Conservation (phyloP, 495 filamentous ascomycete genomes). For the Neurospora sp. region DNA sequence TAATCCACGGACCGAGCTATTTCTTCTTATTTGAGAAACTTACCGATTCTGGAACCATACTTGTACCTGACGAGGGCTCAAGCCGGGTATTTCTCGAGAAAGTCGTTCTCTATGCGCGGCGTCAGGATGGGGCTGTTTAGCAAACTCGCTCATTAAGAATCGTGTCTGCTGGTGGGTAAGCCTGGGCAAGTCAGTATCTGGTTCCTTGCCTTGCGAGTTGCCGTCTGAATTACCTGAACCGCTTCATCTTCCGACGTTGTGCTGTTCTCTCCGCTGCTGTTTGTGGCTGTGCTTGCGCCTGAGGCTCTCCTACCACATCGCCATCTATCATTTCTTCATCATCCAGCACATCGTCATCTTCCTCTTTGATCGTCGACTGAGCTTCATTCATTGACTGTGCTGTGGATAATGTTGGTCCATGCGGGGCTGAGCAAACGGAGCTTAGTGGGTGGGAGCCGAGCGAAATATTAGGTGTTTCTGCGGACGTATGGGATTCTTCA, state of each 20-base stretch:
- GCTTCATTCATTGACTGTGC: slow-evolving; percentile 32
- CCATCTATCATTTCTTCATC: slow-evolving; percentile 42
- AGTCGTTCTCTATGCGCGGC: slow-evolving; percentile 85
- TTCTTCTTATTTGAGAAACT: slow-evolving; percentile 11
- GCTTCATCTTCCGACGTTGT: slow-evolving; percentile 90
- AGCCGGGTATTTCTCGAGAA: slow-evolving; percentile 83
- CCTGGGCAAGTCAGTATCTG: slow-evolving; percentile 38
- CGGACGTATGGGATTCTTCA: slow-evolving; percentile 35
- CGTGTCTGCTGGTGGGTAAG: slow-evolving; percentile 95
- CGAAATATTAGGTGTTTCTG: slow-evolving; percentile 30
- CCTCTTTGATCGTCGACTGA: slow-evolving; percentile 37
- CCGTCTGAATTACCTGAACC: slow-evolving; percentile 57
- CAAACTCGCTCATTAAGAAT: slow-evolving; percentile 95
- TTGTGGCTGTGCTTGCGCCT: slow-evolving; percentile 41
- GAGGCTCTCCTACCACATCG: slow-evolving; percentile 30
- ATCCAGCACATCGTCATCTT: slow-evolving; percentile 44
- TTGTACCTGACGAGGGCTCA: slow-evolving; percentile 91
- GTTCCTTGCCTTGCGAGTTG: background rate
- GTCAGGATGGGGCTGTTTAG: slow-evolving; percentile 90
- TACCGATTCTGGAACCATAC: slow-evolving; percentile 99
- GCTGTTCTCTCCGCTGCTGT: slow-evolving; percentile 62
- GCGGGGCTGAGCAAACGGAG: slow-evolving; percentile 19
- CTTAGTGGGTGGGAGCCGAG: slow-evolving; percentile 32
- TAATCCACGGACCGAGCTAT: background rate
- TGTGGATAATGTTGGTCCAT: slow-evolving; percentile 10